These are phyloP conservation scores for Hygrophoropsis aurantiaca DNA, from an alignment of 768 basidiomycete species.

Conservation along the genomic window DNA sequence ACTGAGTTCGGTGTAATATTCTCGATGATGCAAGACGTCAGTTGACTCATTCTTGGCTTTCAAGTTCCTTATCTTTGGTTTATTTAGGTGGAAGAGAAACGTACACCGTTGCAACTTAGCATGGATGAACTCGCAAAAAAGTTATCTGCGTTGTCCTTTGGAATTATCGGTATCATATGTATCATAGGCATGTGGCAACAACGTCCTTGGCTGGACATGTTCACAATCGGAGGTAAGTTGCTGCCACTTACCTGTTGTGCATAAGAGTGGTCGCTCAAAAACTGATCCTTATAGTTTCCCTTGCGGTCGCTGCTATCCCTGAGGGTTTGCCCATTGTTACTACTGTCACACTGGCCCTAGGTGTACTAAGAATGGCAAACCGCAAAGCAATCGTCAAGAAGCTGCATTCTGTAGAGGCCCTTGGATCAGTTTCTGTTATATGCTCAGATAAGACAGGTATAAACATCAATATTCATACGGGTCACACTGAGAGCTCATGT, in stretches of 20 bases:
- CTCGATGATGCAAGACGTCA: constrained; percentile 95
- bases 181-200: constrained; percentile 85
- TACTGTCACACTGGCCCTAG: constrained; percentile 93
- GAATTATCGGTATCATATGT: constrained; percentile 92
- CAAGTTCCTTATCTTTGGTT: not conserved
- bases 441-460: constrained; percentile 95
- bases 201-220: constrained; percentile 95
- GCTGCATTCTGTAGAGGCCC: constrained; percentile 88
- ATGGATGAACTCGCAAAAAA: constrained; percentile 98
- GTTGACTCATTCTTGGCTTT: constrained; percentile 9
- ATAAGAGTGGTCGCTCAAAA: constrained; percentile 8
- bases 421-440: constrained; percentile 95
- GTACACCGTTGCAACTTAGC: constrained; percentile 87
- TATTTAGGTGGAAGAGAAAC: constrained; percentile 72
- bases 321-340: constrained; percentile 97
- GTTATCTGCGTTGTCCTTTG: constrained; percentile 87
- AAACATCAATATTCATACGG: constrained; percentile 10
- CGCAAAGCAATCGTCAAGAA: constrained; percentile 98
- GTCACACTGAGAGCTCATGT: constrained; percentile 2
- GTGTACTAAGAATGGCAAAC: constrained; percentile 91
- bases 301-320: constrained; percentile 97
- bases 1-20: constrained; percentile 98
- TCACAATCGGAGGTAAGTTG: constrained; percentile 92
- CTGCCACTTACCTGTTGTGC: not conserved
- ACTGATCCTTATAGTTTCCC: constrained; percentile 68